Evolutionary conservation across 2,329 filamentous ascomycete genomes (phyloP), one percentile per base, ranked within the genome.

Genomic region (Fonsecaea monophora): DNA sequence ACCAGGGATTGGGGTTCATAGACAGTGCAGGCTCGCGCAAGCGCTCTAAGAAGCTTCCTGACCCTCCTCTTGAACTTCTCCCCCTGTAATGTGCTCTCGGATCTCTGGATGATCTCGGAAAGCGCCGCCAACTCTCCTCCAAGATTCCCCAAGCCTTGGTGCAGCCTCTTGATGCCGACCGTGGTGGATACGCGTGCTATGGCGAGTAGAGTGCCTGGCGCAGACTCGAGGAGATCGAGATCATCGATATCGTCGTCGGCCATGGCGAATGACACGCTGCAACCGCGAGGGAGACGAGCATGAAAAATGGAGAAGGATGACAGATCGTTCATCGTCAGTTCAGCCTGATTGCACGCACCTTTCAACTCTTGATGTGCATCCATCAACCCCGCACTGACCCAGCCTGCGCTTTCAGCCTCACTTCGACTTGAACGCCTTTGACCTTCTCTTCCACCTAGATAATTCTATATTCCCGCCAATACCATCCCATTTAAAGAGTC

Each of bases 1-100:
- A 30, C 30, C 53, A 56, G 10, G 18, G 21, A 13, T 3, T 25
- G 21, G 30, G 30, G 30, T 13, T 45, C 15, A 59, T 37, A 21
- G 15, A 59, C 56, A 21, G 40, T 50, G 42, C 58, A 60, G 42
- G 42, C 58, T 32, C 58, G 38, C 25, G 38, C 58, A 34, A 60
- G 38, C 18, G 30, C 58, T 21, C 21, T 50, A 6, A 60, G 42
- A n/a, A 60, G 40, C n/a, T 60, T 60, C 15, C 42, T 60, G 38
- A 53, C 50, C 13, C 38, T 50, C 8, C 58, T 60, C 34, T 48
- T 32, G 18, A 50, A 13, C 32, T 34, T 13, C 9, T 55, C 53
- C 35, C n/a, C 53, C 13, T 18, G 32, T 6, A 34, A 34, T 10
- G 53, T 9, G 25, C 32, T 42, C 9, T 59, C 37, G 21, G 25